Conservation (phyloP, 129 eudicot genomes). For the Apium graveolens region DNA sequence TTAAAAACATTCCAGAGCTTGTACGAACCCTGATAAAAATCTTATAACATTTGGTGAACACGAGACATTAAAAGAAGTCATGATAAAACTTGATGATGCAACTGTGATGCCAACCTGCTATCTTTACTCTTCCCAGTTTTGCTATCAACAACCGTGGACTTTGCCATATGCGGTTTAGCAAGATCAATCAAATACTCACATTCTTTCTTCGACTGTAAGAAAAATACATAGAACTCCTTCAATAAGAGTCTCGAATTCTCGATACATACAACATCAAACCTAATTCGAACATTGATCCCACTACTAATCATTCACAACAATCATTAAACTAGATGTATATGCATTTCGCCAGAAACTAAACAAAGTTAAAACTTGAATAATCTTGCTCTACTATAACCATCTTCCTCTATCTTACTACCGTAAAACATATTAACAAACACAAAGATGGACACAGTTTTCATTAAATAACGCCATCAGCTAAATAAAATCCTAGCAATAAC, state of each 20-base stretch:
- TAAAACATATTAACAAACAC: not conserved
- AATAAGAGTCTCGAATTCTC: not conserved
- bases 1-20: slow-evolving; percentile 84
- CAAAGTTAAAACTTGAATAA: not conserved
- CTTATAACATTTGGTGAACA: slow-evolving; percentile 9
- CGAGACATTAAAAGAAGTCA: slow-evolving; percentile 6
- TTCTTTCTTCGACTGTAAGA: slow-evolving; percentile 86
- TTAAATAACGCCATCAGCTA: not conserved
- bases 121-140: slow-evolving; percentile 90
- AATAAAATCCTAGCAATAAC: not conserved
- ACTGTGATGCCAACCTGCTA: slow-evolving; percentile 64
- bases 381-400: not conserved
- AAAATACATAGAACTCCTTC: not conserved
- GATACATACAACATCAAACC: not conserved
- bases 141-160: slow-evolving; percentile 96
- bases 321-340: not conserved
- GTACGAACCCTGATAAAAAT: slow-evolving; percentile 70
- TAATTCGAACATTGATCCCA: not conserved
- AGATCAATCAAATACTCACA: slow-evolving; percentile 82
- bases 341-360: not conserved
- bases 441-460: not conserved
- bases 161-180: slow-evolving; percentile 83
- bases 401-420: not conserved
- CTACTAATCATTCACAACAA: not conserved
- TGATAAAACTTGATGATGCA: not conserved